Conservation (phyloP, 768 basidiomycete species). For the Agaricus blazei region DNA sequence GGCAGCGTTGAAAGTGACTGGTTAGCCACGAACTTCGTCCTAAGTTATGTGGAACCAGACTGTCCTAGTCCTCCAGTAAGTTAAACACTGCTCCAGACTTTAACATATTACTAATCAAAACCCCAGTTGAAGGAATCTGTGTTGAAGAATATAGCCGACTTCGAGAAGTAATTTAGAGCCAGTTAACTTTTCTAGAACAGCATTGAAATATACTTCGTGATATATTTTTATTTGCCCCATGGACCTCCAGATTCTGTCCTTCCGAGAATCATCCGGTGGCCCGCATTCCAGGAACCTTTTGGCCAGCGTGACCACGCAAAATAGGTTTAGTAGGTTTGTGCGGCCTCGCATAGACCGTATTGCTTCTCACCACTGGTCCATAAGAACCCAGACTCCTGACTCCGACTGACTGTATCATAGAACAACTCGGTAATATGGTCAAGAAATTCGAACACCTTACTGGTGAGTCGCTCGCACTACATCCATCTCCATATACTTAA, state of each 20-base stretch:
- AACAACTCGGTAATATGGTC: conserved; percentile 17
- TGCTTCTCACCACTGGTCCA: neutral
- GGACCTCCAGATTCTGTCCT: too few species aligned
- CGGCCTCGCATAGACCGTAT: neutral
- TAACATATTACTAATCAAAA: neutral
- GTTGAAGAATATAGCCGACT: conserved; percentile 30
- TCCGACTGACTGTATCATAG: neutral
- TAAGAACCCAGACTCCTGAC: neutral
- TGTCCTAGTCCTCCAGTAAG: conserved; percentile 70
- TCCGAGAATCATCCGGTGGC: conserved; percentile 2
- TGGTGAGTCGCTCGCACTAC: conserved; percentile 18
- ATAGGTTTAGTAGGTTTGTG: neutral
- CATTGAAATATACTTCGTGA: neutral
- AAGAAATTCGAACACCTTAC: conserved; percentile 33
- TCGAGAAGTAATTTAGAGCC: conserved; percentile 19
- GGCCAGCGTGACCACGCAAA: neutral
- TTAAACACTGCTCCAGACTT: conserved; percentile 9
- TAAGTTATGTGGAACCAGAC: conserved; percentile 69
- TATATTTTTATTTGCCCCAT: neutral
- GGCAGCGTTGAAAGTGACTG: conserved; percentile 69
- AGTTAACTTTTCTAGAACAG: neutral
- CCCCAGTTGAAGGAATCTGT: conserved; percentile 49
- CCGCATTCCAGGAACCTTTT: neutral
- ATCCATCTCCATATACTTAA: neutral
- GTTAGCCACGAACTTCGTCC: conserved; percentile 67